Evolutionary conservation across 371 early-diverging fungal genomes (phyloP), one percentile per base, ranked within the genome.

Genomic region (Saksenaea oblongispora): DNA sequence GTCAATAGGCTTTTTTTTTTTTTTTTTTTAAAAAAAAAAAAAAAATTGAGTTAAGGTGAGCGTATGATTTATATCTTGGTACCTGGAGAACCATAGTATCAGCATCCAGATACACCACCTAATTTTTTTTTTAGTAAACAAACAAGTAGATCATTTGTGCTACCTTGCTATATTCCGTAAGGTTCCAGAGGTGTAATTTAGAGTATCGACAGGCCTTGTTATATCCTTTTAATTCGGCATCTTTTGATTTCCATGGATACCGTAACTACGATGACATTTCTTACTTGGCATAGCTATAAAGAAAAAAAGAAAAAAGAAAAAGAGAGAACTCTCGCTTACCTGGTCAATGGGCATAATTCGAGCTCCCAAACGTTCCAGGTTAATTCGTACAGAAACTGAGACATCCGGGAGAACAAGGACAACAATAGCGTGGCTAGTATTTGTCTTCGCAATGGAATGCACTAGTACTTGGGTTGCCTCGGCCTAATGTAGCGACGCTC

Each of bases 171-270:
- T 76, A 76, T 39, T 76, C 67, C 3, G 73, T 73, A 15, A 76
- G 44, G 34, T 58, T 67, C 76, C 76, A 76, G 11, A 76, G 55
- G 57, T 69, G 65, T 9, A 76, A 42, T 63, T 76, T 76, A 3
- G 76, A 76, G 28, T 76, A 76, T 57, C 76, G 61, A 53, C 76
- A 76, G 7, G 76, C 72, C 42, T 76, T 76, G 57, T 76, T 73
- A 56, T 65, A 73, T 1, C 76, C 76, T 42, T 76, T 71, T 55
- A 56, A 60, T 41, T 54, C 36, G 3, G 71, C 73, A 8, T 64
- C 27, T 56, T 28, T 58, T 7, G 73, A 70, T 35, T 73, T 62
- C 70, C 72, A 76, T n/a, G 76, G 76, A 53, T 73, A 76, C 15
- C 39, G 39, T n/a, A 39, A 39, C 39, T 39, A 39, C 10, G 39